These are phyloP conservation scores for Garcileccinum viscosum DNA, from an alignment of 1,284 basidiomycete species.

Conservation along the genomic window DNA sequence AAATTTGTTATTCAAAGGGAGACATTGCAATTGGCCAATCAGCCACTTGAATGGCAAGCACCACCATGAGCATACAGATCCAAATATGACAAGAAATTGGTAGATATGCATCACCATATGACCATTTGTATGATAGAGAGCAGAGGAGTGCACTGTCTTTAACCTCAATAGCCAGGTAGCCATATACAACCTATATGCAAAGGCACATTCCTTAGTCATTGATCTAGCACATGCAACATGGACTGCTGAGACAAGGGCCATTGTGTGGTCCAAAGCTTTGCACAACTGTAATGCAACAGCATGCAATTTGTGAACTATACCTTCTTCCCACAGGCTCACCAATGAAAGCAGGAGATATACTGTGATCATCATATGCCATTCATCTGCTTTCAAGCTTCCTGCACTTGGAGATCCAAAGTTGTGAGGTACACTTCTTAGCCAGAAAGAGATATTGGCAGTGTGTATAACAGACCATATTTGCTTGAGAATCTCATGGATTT, in stretches of 20 bases:
- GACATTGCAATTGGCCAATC: slow-evolving; percentile 16
- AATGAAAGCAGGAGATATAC: slow-evolving; percentile 12
- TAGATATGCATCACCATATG: slow-evolving; percentile 13
- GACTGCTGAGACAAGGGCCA: slow-evolving; percentile 13
- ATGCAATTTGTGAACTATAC: background rate
- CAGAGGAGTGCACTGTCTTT: slow-evolving; percentile 2
- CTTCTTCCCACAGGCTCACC: slow-evolving; percentile 10
- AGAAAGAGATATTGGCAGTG: background rate
- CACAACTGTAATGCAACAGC: background rate
- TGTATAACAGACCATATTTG: background rate
- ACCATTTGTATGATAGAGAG: slow-evolving; percentile 2
- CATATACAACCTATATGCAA: background rate
- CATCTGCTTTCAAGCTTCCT: slow-evolving; percentile 8
- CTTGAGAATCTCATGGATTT: slow-evolving; percentile 2
- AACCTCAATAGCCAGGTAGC: background rate
- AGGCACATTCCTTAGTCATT: slow-evolving; percentile 1
- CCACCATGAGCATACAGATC: slow-evolving; percentile 10
- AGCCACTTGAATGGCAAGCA: slow-evolving; percentile 16
- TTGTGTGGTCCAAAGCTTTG: slow-evolving; percentile 8
- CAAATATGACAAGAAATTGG: slow-evolving; percentile 1
- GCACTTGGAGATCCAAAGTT: slow-evolving; percentile 7
- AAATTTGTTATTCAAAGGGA: slow-evolving; percentile 18
- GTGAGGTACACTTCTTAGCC: slow-evolving; percentile 4
- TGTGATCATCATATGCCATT: slow-evolving; percentile 10
- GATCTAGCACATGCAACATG: slow-evolving; percentile 10